A percentile compares a stretch with the other conserved stretches of the same genome.
Conservation (phyloP, 208 protist species). For the Histomonas meleagridis region DNA sequence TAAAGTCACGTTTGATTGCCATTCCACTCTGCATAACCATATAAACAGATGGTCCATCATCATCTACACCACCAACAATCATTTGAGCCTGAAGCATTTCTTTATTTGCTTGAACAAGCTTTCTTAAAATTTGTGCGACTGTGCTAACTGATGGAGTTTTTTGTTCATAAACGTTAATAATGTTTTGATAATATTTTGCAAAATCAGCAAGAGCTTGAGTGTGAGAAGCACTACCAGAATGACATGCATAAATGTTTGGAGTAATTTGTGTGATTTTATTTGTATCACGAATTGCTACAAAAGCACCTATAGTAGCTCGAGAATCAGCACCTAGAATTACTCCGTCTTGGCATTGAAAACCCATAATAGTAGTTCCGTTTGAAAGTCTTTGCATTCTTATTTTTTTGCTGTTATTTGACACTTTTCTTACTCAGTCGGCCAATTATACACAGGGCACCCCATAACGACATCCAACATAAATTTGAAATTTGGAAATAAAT, state of each 20-base stretch:
- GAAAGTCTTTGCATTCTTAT: no score
- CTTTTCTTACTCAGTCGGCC: no score
- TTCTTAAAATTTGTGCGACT: neutral
- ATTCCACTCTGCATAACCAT: neutral
- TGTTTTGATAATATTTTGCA: neutral
- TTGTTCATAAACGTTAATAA: neutral
- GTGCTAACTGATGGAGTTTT: neutral
- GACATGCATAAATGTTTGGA: neutral
- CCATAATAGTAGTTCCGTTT: constrained; percentile 32
- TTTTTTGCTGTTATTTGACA: no score
- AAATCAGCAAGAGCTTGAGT: neutral
- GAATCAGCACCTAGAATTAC: constrained; percentile 27
- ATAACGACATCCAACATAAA: no score
- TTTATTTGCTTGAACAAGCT: neutral
- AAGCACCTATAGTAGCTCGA: neutral
- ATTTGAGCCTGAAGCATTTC: neutral
- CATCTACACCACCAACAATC: constrained; percentile 6
- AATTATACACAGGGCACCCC: no score
- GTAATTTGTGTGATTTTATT: constrained; percentile 33
- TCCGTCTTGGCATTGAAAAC: neutral
- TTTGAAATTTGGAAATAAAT: no score
- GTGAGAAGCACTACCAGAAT: neutral
- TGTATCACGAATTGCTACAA: neutral
- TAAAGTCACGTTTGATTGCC: neutral
- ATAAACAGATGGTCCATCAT: neutral